phyloP scores from a whole-genome alignment of 1,139 yeast genomes.

The Entelexis paramagnoliae region DNA sequence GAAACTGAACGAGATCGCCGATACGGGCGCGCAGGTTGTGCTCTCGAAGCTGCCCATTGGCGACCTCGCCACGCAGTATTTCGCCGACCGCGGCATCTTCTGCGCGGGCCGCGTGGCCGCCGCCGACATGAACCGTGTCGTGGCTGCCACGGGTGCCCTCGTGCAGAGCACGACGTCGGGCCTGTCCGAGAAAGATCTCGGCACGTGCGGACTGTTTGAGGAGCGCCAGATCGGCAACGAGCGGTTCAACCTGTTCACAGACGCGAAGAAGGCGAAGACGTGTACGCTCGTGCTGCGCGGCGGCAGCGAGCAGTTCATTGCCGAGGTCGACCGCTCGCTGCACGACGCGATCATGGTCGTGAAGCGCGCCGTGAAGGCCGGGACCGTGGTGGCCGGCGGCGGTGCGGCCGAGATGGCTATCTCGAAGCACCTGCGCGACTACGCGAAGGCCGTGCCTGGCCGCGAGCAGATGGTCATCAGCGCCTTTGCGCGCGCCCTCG shows the following conservation, averaged over 20 bases:
- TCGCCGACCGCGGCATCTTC: constrained; percentile 91
- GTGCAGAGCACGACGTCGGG: constrained; percentile 85
- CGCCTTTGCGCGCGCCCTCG: constrained; percentile 90
- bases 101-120: constrained; percentile 92
- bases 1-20: constrained; percentile 71
- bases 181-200: constrained; percentile 58
- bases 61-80: constrained; percentile 93
- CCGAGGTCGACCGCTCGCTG: constrained; percentile 92
- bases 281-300: constrained; percentile 92
- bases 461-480: constrained; percentile 87
- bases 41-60: constrained; percentile 94
- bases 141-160: constrained; percentile 88
- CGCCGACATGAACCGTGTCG: constrained; percentile 87
- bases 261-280: constrained; percentile 86
- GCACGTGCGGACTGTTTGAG: constrained; percentile 77
- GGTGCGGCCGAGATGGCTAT: constrained; percentile 99
- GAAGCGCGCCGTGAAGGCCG: constrained; percentile 83
- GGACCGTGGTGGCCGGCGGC: constrained; percentile 90
- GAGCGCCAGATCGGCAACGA: constrained; percentile 94
- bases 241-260: constrained; percentile 82
- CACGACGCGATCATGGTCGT: constrained; percentile 99
- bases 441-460: constrained; percentile 81
- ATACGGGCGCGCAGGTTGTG: constrained; percentile 85
- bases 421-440: constrained; percentile 77
- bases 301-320: constrained; percentile 97